Conservation (phyloP, 768 basidiomycete genomes). For the Lentinula boryana region DNA sequence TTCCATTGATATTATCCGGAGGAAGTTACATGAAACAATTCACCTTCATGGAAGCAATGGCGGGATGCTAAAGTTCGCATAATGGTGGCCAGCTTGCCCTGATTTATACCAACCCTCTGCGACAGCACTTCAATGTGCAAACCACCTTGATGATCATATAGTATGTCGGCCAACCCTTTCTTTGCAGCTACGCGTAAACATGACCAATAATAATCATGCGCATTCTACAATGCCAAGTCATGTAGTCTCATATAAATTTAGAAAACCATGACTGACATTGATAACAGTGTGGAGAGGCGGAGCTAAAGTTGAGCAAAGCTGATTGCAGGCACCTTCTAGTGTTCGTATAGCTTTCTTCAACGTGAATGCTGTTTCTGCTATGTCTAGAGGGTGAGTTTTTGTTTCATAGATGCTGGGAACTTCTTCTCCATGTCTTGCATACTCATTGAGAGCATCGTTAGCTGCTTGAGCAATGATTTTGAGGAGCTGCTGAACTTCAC, state of each 20-base stretch:
- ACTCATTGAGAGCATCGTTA: slow-evolving; percentile 24
- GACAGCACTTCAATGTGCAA: not conserved
- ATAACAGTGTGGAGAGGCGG: slow-evolving; percentile 23
- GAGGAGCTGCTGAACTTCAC: slow-evolving; percentile 12
- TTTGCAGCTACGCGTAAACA: not conserved
- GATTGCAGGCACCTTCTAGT: slow-evolving; percentile 29
- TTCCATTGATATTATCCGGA: not conserved
- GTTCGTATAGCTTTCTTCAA: slow-evolving; percentile 20
- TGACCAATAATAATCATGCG: not conserved
- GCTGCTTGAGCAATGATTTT: slow-evolving; percentile 24
- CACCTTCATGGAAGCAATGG: not conserved
- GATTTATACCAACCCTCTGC: not conserved
- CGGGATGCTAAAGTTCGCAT: not conserved
- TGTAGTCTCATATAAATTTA: not conserved
- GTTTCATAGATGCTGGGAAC: slow-evolving; percentile 23
- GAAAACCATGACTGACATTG: slow-evolving; percentile 19
- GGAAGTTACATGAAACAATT: not conserved
- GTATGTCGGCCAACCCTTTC: not conserved
- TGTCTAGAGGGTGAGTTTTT: slow-evolving; percentile 21
- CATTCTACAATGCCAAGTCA: not conserved
- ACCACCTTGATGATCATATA: not conserved
- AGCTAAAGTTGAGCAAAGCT: slow-evolving; percentile 26
- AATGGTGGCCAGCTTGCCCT: not conserved
- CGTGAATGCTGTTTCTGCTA: slow-evolving; percentile 13
- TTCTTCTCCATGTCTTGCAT: slow-evolving; percentile 18